These are phyloP conservation scores for Syzygium aqueum DNA, from an alignment of 345 rosid genomes.

Conservation along the genomic window DNA sequence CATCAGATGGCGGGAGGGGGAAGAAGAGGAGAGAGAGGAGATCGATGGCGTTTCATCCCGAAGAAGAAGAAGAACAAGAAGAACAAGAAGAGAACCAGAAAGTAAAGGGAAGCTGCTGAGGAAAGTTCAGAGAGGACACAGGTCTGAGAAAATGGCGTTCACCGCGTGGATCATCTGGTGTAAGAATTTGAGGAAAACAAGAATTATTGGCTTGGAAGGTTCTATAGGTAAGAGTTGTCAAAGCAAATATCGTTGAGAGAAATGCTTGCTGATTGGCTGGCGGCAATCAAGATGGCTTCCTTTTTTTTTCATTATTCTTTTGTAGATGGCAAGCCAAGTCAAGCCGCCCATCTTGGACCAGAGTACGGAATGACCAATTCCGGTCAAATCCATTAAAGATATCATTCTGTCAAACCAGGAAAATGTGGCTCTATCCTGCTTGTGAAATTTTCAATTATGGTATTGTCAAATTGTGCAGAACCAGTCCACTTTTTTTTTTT, in stretches of 20 bases:
- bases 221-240: neutral
- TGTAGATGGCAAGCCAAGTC: neutral
- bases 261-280: neutral
- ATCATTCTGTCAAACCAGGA: rapidly evolving
- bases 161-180: neutral
- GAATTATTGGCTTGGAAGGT: neutral
- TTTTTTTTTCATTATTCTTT: neutral
- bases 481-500: neutral
- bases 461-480: rapidly evolving
- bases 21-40: neutral
- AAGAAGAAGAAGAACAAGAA: neutral
- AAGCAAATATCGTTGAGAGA: neutral
- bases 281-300: neutral
- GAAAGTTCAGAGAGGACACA: neutral
- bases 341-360: neutral
- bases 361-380: neutral
- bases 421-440: rapidly evolving
- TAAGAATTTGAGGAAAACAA: neutral
- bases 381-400: neutral
- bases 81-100: neutral
- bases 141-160: neutral
- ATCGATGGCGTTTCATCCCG: neutral
- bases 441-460: neutral
- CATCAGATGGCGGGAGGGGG: neutral
- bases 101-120: neutral